Evolutionary conservation across 768 basidiomycete species (phyloP).

Genomic region (Macrolepiota dolichaula): DNA sequence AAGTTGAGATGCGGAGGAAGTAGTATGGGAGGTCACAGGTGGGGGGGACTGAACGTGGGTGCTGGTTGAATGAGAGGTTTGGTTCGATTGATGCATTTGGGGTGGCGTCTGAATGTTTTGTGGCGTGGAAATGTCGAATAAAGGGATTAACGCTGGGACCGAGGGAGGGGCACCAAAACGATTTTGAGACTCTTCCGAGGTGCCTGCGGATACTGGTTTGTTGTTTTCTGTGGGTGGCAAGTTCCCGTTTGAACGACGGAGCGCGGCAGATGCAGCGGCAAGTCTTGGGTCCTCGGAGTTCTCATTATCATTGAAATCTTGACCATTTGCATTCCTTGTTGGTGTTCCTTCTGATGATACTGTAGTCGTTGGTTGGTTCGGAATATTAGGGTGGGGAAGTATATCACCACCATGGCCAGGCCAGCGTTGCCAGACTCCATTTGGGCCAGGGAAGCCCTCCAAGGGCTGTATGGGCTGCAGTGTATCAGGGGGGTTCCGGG

Average conservation of each 20-base stretch:
- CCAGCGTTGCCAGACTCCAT: conserved; percentile 67
- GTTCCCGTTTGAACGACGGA: conserved; percentile 41
- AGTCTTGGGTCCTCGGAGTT: conserved; percentile 23
- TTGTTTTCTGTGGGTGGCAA: background rate
- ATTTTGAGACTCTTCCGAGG: background rate
- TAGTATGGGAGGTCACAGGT: background rate
- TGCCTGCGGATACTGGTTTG: background rate
- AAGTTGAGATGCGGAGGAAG: conserved; percentile 26
- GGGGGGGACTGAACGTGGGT: conserved; percentile 2
- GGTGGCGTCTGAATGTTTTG: background rate
- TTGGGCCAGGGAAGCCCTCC: conserved; percentile 61
- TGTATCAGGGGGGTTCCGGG: conserved; percentile 26
- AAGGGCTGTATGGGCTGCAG: conserved; percentile 52
- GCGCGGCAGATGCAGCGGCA: conserved; percentile 67
- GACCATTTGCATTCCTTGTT: background rate
- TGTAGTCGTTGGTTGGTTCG: background rate
- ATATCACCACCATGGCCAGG: conserved; percentile 30
- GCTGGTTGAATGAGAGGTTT: background rate
- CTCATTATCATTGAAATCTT: background rate
- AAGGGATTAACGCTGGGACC: conserved; percentile 28
- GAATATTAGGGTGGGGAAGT: conserved; percentile 1
- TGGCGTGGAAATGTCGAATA: conserved; percentile 22
- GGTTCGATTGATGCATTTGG: background rate
- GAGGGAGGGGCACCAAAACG: background rate
- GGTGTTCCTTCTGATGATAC: conserved; percentile 5